phyloP scores from a whole-genome alignment of 192 early-diverging fungal genomes.

The Phlyctochytrium bullatum region DNA sequence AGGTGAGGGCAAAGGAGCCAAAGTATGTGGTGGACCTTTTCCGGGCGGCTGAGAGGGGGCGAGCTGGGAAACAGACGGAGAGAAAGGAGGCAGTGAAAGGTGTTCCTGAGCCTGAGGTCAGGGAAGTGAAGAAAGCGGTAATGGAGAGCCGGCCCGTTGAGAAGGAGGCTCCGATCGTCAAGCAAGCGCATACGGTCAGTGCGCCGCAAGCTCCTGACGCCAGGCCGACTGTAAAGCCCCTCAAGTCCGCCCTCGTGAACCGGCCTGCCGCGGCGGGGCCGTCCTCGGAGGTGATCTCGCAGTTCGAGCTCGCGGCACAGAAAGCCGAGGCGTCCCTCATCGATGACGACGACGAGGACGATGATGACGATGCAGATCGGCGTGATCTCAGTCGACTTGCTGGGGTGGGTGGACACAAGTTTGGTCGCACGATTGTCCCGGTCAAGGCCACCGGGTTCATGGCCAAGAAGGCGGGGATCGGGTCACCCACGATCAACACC shows the following conservation, averaged over 20 bases:
- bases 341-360: conserved; percentile 18
- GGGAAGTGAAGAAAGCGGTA: not conserved
- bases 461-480: not conserved
- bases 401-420: not conserved
- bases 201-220: not conserved
- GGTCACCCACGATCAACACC: conserved; percentile 55
- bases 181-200: not conserved
- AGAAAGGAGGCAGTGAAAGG: not conserved
- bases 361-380: conserved; percentile 20
- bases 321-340: not conserved
- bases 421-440: not conserved
- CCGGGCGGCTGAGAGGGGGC: not conserved
- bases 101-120: not conserved
- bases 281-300: too few relatives aligned
- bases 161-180: not conserved
- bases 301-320: not conserved
- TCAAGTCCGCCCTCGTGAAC: not conserved
- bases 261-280: too few relatives aligned
- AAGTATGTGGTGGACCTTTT: not conserved
- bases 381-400: not conserved
- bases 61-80: not conserved
- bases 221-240: not conserved
- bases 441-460: conserved; percentile 1
- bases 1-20: conserved; percentile 18
- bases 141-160: not conserved